Conservation (phyloP, 2,329 filamentous ascomycete species). For the Fusarium redolens region DNA sequence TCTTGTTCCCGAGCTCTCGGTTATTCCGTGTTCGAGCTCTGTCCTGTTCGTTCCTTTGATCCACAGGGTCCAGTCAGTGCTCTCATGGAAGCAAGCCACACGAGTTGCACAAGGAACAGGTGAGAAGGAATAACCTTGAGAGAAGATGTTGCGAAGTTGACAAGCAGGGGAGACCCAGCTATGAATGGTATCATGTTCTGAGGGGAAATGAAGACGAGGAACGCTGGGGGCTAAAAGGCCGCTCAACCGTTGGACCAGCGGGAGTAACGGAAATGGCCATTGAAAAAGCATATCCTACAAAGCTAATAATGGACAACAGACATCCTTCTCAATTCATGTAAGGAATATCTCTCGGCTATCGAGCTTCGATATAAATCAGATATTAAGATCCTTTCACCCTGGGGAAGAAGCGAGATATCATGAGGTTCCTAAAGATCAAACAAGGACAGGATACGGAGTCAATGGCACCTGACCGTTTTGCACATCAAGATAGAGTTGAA, state of each 20-base stretch:
- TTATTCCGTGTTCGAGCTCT: neutral
- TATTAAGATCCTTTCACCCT: neutral
- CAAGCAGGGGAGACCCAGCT: constrained; percentile 43
- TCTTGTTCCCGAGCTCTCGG: constrained; percentile 6
- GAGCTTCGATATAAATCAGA: neutral
- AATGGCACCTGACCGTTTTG: neutral
- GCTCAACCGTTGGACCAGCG: neutral
- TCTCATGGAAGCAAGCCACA: constrained; percentile 4
- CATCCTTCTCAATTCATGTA: neutral
- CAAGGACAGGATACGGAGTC: neutral
- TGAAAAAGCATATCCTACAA: neutral
- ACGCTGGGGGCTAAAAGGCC: neutral
- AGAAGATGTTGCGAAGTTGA: constrained; percentile 18
- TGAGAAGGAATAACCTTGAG: constrained; percentile 5
- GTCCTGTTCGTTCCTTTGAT: constrained; percentile 2
- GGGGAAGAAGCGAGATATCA: neutral
- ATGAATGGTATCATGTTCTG: constrained; percentile 8
- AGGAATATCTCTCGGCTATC: constrained; percentile 3
- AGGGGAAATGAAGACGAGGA: constrained; percentile 8
- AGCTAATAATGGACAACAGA: neutral
- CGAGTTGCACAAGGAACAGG: constrained; percentile 7
- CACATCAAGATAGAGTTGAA: constrained; percentile 27
- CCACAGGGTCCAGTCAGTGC: constrained; percentile 39
- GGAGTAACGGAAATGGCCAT: neutral
- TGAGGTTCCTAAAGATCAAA: neutral